A percentile compares a stretch with the other conserved stretches of the same genome.
These are phyloP conservation scores for Corymbia maculata DNA, from an alignment of 345 rosid genomes.

Conservation along the genomic window DNA sequence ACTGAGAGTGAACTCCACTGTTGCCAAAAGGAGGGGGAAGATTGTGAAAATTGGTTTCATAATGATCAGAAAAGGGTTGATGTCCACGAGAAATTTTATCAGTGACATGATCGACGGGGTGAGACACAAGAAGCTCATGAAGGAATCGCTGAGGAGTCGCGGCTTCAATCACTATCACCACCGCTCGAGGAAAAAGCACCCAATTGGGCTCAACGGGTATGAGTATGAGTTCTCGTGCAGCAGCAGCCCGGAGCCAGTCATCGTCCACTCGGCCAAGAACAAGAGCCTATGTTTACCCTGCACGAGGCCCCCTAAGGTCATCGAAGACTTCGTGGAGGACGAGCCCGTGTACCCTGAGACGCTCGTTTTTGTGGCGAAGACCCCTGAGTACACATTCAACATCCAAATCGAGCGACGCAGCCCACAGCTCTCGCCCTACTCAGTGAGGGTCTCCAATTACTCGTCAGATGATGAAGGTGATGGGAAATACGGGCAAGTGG, in stretches of 20 bases:
- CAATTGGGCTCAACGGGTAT: not conserved
- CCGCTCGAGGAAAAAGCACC: not conserved
- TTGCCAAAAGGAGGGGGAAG: not conserved
- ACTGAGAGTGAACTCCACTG: not conserved
- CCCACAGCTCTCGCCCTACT: not conserved
- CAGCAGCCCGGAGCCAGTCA: not conserved
- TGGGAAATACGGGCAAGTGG: not conserved
- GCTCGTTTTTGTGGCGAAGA: not conserved
- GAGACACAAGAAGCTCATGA: not conserved
- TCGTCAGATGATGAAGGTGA: not conserved
- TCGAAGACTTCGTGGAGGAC: not conserved
- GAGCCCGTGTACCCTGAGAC: not conserved
- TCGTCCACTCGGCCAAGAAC: not conserved
- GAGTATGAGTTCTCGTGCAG: slow-evolving; percentile 4
- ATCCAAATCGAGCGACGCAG: not conserved
- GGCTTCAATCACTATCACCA: not conserved
- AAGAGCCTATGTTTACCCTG: not conserved
- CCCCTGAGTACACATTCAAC: not conserved
- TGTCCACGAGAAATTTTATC: not conserved
- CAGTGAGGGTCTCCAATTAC: not conserved
- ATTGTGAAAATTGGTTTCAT: not conserved
- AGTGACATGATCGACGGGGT: not conserved
- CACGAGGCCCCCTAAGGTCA: not conserved
- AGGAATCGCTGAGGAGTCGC: not conserved
- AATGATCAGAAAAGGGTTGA: not conserved